Conservation (phyloP, 148 eudicot species). For the Persicaria tinctoria region DNA sequence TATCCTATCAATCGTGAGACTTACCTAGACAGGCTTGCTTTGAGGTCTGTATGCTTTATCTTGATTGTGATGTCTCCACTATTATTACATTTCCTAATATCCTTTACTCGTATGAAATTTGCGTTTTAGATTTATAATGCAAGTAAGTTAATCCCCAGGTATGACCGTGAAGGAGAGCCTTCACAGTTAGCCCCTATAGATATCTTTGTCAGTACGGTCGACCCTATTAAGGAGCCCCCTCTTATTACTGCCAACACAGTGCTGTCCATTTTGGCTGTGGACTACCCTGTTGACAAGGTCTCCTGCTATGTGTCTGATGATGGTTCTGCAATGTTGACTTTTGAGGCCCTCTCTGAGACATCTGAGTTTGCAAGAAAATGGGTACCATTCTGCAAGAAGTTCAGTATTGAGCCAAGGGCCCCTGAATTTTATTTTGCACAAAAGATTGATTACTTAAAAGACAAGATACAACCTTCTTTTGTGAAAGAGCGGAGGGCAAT, state of each 20-base stretch:
- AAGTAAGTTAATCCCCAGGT: constrained; percentile 34
- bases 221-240: constrained; percentile 96
- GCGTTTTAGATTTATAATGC: background rate
- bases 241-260: constrained; percentile 95
- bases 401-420: constrained; percentile 88
- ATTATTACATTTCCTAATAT: background rate
- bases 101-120: background rate
- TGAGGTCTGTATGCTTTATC: constrained; percentile 39
- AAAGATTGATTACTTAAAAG: constrained; percentile 91
- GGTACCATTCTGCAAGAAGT: constrained; percentile 97
- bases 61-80: constrained; percentile 9
- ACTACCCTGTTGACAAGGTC: constrained; percentile 95
- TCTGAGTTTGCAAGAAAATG: constrained; percentile 93
- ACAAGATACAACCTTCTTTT: constrained; percentile 93
- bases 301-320: constrained; percentile 96
- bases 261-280: constrained; percentile 89
- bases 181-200: constrained; percentile 90
- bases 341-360: constrained; percentile 87
- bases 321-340: constrained; percentile 94
- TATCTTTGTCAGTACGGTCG: constrained; percentile 96
- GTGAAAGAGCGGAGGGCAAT: constrained; percentile 94
- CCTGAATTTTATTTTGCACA: constrained; percentile 93
- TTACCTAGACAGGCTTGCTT: constrained; percentile 83
- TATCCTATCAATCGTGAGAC: constrained; percentile 94
- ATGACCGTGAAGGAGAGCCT: constrained; percentile 94